Conservation (phyloP, 177 flowering plant genomes). For the Vitis hybrid region DNA sequence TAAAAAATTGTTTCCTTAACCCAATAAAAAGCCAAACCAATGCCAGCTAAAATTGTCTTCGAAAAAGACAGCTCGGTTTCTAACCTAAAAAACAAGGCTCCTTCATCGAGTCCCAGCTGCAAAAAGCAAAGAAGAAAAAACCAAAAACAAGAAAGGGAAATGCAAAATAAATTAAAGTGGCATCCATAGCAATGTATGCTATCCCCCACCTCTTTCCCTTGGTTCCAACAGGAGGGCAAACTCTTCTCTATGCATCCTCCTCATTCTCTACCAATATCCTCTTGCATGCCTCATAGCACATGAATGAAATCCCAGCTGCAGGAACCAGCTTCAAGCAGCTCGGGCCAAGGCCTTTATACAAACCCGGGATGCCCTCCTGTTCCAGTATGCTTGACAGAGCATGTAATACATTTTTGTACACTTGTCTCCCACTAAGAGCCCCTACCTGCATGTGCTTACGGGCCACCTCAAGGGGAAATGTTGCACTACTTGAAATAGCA, state of each 20-base stretch:
- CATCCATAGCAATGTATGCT: not conserved
- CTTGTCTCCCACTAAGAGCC: slow-evolving; percentile 69
- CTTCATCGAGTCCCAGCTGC: not conserved
- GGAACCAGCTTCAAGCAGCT: slow-evolving; percentile 96
- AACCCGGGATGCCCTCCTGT: slow-evolving; percentile 71
- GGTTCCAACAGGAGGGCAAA: not conserved
- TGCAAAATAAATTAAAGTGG: not conserved
- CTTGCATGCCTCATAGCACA: slow-evolving; percentile 98
- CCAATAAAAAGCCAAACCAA: not conserved
- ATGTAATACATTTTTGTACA: slow-evolving; percentile 74
- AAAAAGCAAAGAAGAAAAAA: not conserved
- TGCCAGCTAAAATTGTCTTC: not conserved
- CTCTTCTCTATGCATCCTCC: slow-evolving; percentile 37
- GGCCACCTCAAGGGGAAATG: slow-evolving; percentile 96
- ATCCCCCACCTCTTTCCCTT: not conserved
- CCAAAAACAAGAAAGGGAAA: not conserved
- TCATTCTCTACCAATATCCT: slow-evolving; percentile 76
- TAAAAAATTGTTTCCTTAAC: too few species aligned
- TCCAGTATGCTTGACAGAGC: slow-evolving; percentile 75
- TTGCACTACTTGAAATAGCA: slow-evolving; percentile 86
- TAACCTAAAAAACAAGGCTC: not conserved
- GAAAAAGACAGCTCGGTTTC: not conserved
- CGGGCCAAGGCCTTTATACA: slow-evolving; percentile 85
- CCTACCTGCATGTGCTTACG: slow-evolving; percentile 98
- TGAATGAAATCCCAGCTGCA: slow-evolving; percentile 98